A percentile compares a stretch with the other conserved stretches of the same genome.
These are phyloP conservation scores for Cryphonectria japonica DNA, from an alignment of 2,329 filamentous ascomycete genomes.

Conservation along the genomic window DNA sequence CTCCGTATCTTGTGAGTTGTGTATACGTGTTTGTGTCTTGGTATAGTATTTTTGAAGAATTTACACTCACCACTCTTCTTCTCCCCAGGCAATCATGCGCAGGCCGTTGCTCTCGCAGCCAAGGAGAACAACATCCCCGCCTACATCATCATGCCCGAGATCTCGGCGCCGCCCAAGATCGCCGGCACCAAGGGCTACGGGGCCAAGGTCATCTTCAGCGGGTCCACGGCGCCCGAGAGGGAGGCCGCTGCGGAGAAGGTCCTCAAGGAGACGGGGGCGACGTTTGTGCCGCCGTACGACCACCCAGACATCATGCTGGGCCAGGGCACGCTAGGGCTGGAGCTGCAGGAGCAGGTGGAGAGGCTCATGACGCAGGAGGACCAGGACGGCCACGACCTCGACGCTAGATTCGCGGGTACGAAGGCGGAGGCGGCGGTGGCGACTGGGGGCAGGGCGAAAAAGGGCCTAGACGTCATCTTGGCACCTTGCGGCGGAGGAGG, in stretches of 20 bases:
- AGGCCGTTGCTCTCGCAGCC: conserved; percentile 87
- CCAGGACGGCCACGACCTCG: conserved; percentile 10
- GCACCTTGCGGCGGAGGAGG: conserved; percentile 88
- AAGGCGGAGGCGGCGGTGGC: conserved; percentile 16
- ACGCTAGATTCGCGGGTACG: neutral
- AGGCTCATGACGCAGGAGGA: conserved; percentile 48
- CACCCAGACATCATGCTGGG: conserved; percentile 90
- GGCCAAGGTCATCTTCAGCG: conserved; percentile 78
- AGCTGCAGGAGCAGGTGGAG: conserved; percentile 75
- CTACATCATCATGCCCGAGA: conserved; percentile 91
- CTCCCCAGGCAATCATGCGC: conserved; percentile 82
- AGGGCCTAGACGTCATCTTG: conserved; percentile 70
- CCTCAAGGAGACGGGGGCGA: conserved; percentile 71
- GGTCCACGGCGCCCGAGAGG: conserved; percentile 78
- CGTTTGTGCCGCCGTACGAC: conserved; percentile 87
- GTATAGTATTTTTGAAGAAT: neutral
- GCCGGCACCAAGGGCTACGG: conserved; percentile 79
- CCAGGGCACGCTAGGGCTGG: conserved; percentile 86
- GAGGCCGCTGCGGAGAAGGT: conserved; percentile 76
- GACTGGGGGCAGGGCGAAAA: conserved; percentile 27
- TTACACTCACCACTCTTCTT: conserved; percentile 4
- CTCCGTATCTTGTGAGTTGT: conserved; percentile 16
- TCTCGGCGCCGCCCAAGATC: conserved; percentile 84
- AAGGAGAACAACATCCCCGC: conserved; percentile 73
- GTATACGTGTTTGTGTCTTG: conserved; percentile 17